Evolutionary conservation across 78 protist species (phyloP).

Genomic region (Dictyostelium brefeldianum): DNA sequence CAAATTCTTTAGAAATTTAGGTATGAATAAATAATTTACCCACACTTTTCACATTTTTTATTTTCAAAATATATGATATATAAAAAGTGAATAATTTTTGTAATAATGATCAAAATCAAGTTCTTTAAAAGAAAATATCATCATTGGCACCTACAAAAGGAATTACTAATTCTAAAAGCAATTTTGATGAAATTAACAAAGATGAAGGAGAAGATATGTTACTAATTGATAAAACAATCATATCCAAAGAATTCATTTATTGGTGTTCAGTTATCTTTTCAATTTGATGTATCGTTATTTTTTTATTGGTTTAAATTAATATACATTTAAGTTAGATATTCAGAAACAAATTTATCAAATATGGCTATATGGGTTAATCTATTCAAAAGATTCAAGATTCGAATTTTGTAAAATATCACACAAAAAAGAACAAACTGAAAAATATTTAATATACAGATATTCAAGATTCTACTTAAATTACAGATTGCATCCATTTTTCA

Average conservation of each 20-base stretch:
- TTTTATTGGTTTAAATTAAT: slow-evolving; percentile 8
- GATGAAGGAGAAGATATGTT: slow-evolving; percentile 7
- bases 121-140: too few species aligned
- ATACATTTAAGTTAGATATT: background rate
- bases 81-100: too few species aligned
- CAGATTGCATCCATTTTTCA: slow-evolving; percentile 92
- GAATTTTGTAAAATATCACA: slow-evolving; percentile 15
- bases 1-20: too few species aligned
- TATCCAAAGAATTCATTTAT: background rate
- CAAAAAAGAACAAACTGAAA: too few species aligned
- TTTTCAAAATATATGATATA: too few species aligned
- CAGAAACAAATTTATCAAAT: background rate
- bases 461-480: slow-evolving; percentile 9
- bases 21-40: too few species aligned
- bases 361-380: background rate
- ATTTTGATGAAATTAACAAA: too few species aligned
- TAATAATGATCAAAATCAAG: too few species aligned
- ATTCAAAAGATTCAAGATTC: slow-evolving; percentile 2
- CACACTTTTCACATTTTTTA: too few species aligned
- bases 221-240: background rate
- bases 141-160: too few species aligned
- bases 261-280: background rate
- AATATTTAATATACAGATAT: slow-evolving; percentile 18
- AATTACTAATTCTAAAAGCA: too few species aligned
- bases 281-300: background rate